Conservation (phyloP, 192 early-diverging fungal species). For the Irineochytrium annulatum region DNA sequence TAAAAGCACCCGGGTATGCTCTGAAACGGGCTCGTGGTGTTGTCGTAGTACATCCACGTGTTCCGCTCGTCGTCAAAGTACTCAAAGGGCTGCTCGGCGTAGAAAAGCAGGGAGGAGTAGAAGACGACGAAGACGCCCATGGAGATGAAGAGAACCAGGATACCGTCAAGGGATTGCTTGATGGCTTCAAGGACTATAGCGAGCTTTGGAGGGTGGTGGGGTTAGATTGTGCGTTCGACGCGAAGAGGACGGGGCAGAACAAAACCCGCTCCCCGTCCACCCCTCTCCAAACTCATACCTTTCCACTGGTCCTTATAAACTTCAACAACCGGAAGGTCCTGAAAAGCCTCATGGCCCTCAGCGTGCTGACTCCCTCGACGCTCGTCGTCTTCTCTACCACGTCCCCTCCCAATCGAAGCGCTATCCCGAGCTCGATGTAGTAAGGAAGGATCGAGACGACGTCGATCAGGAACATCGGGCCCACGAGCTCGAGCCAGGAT, state of each 20-base stretch:
- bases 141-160: neutral
- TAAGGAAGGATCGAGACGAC: neutral
- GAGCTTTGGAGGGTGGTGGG: neutral
- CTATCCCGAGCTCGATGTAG: neutral
- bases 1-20: constrained; percentile 8
- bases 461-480: neutral
- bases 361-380: neutral
- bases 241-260: no score
- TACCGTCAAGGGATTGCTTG: neutral
- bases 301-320: neutral
- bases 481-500: neutral
- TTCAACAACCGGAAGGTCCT: neutral
- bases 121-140: neutral
- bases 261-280: no score
- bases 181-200: neutral
- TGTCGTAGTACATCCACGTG: neutral
- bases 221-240: no score
- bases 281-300: no score
- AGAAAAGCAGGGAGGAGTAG: neutral
- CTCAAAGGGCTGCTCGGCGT: constrained; percentile 1
- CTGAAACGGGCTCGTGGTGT: neutral
- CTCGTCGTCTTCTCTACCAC: neutral
- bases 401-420: neutral
- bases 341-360: neutral
- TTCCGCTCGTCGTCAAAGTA: neutral